Conservation (phyloP, 257 asterid species). For the Salvia hispanica region DNA sequence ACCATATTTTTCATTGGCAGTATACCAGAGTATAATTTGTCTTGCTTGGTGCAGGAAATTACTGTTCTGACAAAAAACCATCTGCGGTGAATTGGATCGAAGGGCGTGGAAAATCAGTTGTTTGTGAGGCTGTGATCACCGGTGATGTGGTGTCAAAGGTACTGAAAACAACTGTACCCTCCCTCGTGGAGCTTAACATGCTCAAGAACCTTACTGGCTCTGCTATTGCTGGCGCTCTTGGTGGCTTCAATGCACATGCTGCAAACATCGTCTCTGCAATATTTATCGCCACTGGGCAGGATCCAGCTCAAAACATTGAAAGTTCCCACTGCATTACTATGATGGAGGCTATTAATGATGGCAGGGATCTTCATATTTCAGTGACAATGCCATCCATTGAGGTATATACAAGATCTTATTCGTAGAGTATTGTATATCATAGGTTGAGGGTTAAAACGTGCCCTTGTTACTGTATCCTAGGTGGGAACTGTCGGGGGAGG, state of each 20-base stretch:
- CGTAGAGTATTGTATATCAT: too few relatives aligned
- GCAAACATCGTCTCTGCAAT: constrained; percentile 89
- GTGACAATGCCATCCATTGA: constrained; percentile 97
- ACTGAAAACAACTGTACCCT: constrained; percentile 65
- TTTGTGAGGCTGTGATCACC: constrained; percentile 72
- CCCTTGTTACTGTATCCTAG: constrained; percentile 35
- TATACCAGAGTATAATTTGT: constrained; percentile 13
- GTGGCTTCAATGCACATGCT: constrained; percentile 94
- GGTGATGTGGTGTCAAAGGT: constrained; percentile 75
- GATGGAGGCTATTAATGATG: constrained; percentile 89
- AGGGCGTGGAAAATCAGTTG: constrained; percentile 94
- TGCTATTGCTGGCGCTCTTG: constrained; percentile 90
- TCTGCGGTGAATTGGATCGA: constrained; percentile 93
- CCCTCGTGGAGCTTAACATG: constrained; percentile 92
- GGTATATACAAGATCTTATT: constrained; percentile 46
- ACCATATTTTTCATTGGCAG: neutral
- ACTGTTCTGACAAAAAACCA: constrained; percentile 94
- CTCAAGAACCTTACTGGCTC: constrained; percentile 95
- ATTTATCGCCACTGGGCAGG: constrained; percentile 93
- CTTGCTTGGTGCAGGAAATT: constrained; percentile 58
- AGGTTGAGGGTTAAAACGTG: too few relatives aligned
- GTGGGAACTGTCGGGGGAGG: constrained; percentile 96
- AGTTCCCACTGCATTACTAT: constrained; percentile 96
- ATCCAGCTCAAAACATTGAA: constrained; percentile 91
- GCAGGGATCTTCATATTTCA: constrained; percentile 84